phyloP scores from a whole-genome alignment of 75 land plant genomes.

The Sequoiadendron giganteum region DNA sequence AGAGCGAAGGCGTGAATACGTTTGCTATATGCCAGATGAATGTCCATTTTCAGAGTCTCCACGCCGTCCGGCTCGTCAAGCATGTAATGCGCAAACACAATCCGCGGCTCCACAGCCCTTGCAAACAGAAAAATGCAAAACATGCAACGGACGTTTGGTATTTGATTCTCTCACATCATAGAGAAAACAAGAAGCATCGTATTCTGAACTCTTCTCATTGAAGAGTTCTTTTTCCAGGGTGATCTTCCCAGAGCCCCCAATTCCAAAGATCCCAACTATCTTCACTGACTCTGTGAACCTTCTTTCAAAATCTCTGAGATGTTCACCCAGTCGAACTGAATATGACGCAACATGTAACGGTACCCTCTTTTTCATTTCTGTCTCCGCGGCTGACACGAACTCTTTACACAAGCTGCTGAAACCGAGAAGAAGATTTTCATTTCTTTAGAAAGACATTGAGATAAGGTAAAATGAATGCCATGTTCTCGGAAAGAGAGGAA shows the following conservation, averaged over 20 bases:
- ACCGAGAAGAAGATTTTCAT: too few species aligned
- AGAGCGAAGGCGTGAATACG: slow-evolving; percentile 38
- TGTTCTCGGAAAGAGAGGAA: too few species aligned
- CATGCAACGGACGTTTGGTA: too few species aligned
- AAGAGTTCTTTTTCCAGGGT: not conserved
- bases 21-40: slow-evolving; percentile 20
- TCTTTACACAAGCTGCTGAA: too few species aligned
- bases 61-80: slow-evolving; percentile 5
- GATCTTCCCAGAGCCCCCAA: not conserved
- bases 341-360: too few species aligned
- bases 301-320: too few species aligned
- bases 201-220: not conserved
- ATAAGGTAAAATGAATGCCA: too few species aligned
- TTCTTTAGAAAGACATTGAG: too few species aligned
- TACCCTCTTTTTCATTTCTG: too few species aligned
- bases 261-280: not conserved
- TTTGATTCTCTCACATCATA: not conserved
- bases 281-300: not conserved
- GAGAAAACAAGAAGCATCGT: not conserved
- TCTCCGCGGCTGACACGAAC: too few species aligned
- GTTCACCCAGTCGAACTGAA: too few species aligned
- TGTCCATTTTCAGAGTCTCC: slow-evolving; percentile 13
- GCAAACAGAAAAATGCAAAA: too few species aligned
- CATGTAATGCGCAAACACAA: slow-evolving; percentile 5
- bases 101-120: not conserved